Percentiles rank a stretch among this genome's conserved stretches.
Evolutionary conservation across 306 rosid genomes (phyloP).

Genomic region (Cucurbita moschata): DNA sequence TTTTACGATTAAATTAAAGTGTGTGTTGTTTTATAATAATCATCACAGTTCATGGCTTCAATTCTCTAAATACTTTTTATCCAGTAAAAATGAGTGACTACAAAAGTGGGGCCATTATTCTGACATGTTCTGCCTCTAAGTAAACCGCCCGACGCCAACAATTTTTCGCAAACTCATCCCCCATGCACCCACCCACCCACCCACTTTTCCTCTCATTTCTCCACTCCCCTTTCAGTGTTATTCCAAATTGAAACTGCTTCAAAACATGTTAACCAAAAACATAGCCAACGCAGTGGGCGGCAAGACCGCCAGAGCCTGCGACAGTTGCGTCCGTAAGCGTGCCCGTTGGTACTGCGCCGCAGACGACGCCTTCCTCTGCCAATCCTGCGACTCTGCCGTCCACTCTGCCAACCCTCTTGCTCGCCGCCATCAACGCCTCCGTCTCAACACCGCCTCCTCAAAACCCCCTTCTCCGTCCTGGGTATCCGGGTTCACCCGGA

Average conservation of each 20-base stretch:
- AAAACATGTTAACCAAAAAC: constrained; percentile 24
- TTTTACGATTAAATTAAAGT: too few species aligned
- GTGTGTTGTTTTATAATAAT: too few species aligned
- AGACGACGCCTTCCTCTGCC: constrained; percentile 90
- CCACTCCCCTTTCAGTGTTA: too few species aligned
- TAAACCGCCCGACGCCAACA: not conserved
- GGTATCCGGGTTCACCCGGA: constrained; percentile 52
- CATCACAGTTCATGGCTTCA: too few species aligned
- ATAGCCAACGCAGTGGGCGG: constrained; percentile 49
- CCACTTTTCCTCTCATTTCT: too few species aligned
- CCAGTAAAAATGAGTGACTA: too few species aligned
- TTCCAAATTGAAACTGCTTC: not conserved
- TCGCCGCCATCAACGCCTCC: constrained; percentile 53
- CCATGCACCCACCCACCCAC: too few species aligned
- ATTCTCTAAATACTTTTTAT: too few species aligned
- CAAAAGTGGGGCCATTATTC: not conserved
- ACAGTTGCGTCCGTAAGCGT: constrained; percentile 58
- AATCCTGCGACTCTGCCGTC: constrained; percentile 59
- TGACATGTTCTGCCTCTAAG: not conserved
- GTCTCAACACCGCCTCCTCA: constrained; percentile 31
- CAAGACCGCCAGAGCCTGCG: constrained; percentile 80
- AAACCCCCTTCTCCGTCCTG: constrained; percentile 27
- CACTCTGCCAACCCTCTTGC: constrained; percentile 83
- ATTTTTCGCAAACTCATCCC: not conserved
- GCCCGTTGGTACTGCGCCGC: constrained; percentile 98